phyloP scores from a whole-genome alignment of 2,329 filamentous ascomycete genomes.

The Colletotrichum chrysophilum region DNA sequence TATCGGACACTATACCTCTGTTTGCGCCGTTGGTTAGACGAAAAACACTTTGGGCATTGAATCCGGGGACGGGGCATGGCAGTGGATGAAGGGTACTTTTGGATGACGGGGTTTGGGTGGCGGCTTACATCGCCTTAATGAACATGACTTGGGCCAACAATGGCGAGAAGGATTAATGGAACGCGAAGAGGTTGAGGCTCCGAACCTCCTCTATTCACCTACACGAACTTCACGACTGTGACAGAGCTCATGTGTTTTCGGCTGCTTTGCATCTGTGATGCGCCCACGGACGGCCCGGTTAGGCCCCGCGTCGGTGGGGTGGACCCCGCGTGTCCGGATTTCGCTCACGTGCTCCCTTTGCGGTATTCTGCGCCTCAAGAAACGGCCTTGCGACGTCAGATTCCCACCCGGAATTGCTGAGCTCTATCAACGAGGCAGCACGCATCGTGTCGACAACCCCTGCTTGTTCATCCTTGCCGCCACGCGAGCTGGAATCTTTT shows the following conservation, averaged over 20 bases:
- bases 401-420: not conserved
- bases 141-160: conserved; percentile 2
- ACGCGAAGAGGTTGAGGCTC: not conserved
- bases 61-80: not conserved
- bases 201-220: not conserved
- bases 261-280: not conserved
- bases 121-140: conserved; percentile 10
- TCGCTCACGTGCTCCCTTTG: not conserved
- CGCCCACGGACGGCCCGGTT: not conserved
- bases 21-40: conserved; percentile 3
- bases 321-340: not conserved
- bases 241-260: not conserved
- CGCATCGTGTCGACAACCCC: not conserved
- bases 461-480: not conserved
- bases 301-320: not conserved
- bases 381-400: not conserved
- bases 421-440: not conserved
- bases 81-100: conserved; percentile 1
- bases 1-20: conserved; percentile 18
- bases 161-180: not conserved
- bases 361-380: not conserved
- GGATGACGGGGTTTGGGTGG: not conserved
- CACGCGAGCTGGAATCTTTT: not conserved
- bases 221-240: not conserved
- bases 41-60: not conserved